phyloP scores from a whole-genome alignment of 1,284 basidiomycete genomes.

The Cutaneotrichosporon cavernicola region DNA sequence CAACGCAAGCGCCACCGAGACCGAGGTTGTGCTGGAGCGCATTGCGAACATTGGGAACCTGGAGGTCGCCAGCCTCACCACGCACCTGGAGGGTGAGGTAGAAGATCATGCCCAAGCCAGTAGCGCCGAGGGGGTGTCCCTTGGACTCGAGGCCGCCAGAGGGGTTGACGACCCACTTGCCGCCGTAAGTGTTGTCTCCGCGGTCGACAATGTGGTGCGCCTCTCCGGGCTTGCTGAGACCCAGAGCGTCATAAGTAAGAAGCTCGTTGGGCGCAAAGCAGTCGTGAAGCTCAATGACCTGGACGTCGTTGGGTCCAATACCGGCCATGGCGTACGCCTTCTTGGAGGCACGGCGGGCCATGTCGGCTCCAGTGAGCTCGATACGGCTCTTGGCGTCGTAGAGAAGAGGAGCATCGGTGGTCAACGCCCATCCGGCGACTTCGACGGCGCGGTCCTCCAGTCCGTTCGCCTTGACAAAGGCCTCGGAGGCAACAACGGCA shows the following conservation, averaged over 20 bases:
- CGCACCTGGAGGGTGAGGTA: constrained; percentile 28
- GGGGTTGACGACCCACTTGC: constrained; percentile 29
- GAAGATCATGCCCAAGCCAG: constrained; percentile 29
- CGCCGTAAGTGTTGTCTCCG: constrained; percentile 28
- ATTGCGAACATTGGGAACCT: constrained; percentile 24
- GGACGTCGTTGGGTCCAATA: constrained; percentile 21
- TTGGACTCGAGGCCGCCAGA: constrained; percentile 27
- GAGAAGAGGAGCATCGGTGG: constrained; percentile 24
- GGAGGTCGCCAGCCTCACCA: constrained; percentile 25
- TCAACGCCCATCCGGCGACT: constrained; percentile 19
- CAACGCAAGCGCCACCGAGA: constrained; percentile 25
- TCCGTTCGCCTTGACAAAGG: constrained; percentile 20
- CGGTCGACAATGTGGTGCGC: constrained; percentile 25
- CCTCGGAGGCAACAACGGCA: constrained; percentile 24
- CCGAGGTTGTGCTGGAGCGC: constrained; percentile 28
- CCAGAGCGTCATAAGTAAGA: constrained; percentile 25
- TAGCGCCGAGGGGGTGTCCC: constrained; percentile 29
- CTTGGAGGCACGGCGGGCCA: constrained; percentile 20
- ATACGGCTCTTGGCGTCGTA: constrained; percentile 24
- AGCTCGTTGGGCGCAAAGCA: constrained; percentile 31
- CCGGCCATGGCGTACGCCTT: constrained; percentile 25
- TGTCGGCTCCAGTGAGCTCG: constrained; percentile 26
- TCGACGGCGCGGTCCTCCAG: constrained; percentile 29
- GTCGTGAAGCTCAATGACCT: constrained; percentile 31
- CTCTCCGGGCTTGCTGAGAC: constrained; percentile 20